Base-by-base conservation (phyloP, 129 eudicot genomes). In the Pseudognaphalium luteoalbum region DNA sequence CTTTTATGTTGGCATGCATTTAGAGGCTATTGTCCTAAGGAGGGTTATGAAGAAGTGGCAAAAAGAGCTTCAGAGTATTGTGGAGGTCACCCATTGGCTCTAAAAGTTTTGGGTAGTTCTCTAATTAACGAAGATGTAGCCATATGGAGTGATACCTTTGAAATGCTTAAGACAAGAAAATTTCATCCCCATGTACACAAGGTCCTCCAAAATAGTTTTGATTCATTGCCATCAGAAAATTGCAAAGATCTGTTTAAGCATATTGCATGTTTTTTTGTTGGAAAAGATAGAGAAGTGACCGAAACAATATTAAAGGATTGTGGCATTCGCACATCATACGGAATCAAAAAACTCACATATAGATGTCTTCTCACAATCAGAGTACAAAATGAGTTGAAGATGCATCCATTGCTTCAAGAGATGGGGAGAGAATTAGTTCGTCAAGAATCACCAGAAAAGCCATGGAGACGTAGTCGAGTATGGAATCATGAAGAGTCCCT, bases 371-470 rank as follows among this genome's bases (percentile, higher is more conserved):
- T 58, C 28, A 58, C 63, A 7, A 21, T 58, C 19, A 10, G 28
- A 58, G 25, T 2, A 58, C 4, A 29, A 7, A 58, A 58, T 9
- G 19, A 58, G 11, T 58, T 58, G 1, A 19, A 16, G 63, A 58
- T 58, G 63, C 63, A 58, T 58, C 63, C 20, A 20, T 21, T 58
- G 22, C 63, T 58, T 58, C 25, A 58, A 58, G 63, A 58, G 63
- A 10, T 66, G 25, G 35, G 35, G 51, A 34, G 37, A 34, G 37
- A 34, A 34, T 34, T 34, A 34, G 37, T 58, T 17, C 63, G 30
- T 20, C 25, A 58, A 58, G 63, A 58, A 21, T 59, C 65, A 8
- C 37, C 37, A 4, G 56, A 50, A 14, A 50, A 50, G 17, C 56
- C 56, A 50, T 50, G 56, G 56, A 50, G 14, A 17, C 19, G 56